Evolutionary conservation across 2,329 filamentous ascomycete species (phyloP), one percentile per base, ranked within the genome.

Genomic region (Ophiocordyceps unilateralis): DNA sequence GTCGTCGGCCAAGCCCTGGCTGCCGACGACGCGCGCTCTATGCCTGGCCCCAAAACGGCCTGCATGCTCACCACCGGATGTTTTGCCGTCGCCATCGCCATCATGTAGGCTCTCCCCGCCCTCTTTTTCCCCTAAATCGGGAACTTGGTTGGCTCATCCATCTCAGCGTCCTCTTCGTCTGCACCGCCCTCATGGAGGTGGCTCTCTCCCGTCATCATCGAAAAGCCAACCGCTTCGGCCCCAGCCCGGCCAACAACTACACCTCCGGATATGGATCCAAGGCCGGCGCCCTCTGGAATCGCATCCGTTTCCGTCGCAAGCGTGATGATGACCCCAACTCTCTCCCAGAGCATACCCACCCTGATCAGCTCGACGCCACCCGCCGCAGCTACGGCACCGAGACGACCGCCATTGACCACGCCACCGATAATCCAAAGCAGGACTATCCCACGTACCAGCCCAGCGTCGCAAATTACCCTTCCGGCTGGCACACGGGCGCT

Each of bases 161-260:
- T 9, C 32, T 17, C 37, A 83, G 78, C 41, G 59, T 83, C 64
- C 78, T 89, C 61, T 91, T 89, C 69, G 56, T 85, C 52, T 55
- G 84, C 54, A 84, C 83, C 41, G 76, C 83, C 42, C 57, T 78
- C 45, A 67, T 82, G 48, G 83, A 89, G 54, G 49, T 85, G 41
- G 67, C 71, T 41, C 72, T 89, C 39, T 73, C 74, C 51, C 76
- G 78, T 46, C 70, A 83, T 59, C 81, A 83, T 67, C 76, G 78
- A 63, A 79, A 78, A 53, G 79, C 84, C 63, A 83, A 82, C 66
- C 74, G 75, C 43, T 83, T 73, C 56, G 80, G 81, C 14, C 80
- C 61, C 39, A 45, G 53, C 46, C 56, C 59, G 21, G 50, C 53
- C 40, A 61, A 61, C 50, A 51, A 75, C 60, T 86, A 86, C 65